Evolutionary conservation across 176 grass and related monocot genomes (phyloP).

Genomic region (Cenchrus americanus): DNA sequence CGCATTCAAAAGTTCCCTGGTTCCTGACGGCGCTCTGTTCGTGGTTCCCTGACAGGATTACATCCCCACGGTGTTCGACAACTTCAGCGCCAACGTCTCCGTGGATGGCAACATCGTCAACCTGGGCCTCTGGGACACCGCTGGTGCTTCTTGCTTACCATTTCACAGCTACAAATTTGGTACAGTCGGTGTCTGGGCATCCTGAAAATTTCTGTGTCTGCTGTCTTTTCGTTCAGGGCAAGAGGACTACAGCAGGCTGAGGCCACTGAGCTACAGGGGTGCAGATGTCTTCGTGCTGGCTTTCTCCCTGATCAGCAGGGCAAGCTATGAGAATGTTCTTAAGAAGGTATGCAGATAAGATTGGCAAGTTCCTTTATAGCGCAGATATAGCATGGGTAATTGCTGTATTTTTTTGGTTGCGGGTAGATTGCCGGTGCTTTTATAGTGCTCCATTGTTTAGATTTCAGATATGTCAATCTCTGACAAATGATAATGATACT

Average conservation of each 20-base stretch:
- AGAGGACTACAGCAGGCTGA: slow-evolving; percentile 96
- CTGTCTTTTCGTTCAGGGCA: slow-evolving; percentile 55
- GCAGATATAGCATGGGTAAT: too few relatives aligned
- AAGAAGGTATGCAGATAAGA: slow-evolving; percentile 65
- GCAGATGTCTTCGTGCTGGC: slow-evolving; percentile 87
- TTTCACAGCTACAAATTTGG: background rate
- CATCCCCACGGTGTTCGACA: slow-evolving; percentile 86
- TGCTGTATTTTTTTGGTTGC: too few relatives aligned
- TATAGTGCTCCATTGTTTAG: background rate
- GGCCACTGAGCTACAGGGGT: slow-evolving; percentile 89
- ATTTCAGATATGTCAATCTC: slow-evolving; percentile 21
- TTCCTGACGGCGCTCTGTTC: background rate
- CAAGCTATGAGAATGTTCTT: slow-evolving; percentile 92
- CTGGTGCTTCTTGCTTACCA: slow-evolving; percentile 39
- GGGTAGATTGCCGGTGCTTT: too few relatives aligned
- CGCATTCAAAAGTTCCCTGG: background rate
- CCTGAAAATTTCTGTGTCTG: background rate
- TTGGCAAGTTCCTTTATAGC: background rate
- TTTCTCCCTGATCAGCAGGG: slow-evolving; percentile 94
- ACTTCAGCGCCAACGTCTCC: slow-evolving; percentile 84
- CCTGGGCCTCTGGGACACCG: slow-evolving; percentile 77
- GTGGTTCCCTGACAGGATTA: slow-evolving; percentile 56
- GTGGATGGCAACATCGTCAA: slow-evolving; percentile 78
- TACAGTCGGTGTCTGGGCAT: background rate
- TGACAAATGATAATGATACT: background rate